Percentiles rank a stretch among this genome's conserved stretches.
Evolutionary conservation across 1,284 basidiomycete genomes (phyloP).

Genomic region (Puccinia novopanici): DNA sequence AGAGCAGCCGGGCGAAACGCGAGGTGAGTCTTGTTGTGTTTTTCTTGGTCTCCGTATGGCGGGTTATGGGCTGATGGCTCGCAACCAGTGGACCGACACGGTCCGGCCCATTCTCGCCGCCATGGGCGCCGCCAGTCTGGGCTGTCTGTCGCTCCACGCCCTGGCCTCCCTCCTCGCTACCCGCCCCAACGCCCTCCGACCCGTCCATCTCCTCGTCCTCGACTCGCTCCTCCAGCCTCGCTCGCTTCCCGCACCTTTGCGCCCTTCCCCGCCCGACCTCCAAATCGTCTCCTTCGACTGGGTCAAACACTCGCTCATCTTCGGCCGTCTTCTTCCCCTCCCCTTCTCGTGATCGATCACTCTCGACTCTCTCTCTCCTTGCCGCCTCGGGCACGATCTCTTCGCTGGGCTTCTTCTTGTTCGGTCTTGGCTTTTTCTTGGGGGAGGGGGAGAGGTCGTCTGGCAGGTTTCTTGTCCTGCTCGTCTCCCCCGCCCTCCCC

Average conservation of each 20-base stretch:
- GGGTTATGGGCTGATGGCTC: neutral
- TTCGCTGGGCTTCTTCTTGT: too few species aligned
- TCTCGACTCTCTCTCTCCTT: neutral
- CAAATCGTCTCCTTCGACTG: slow-evolving; percentile 65
- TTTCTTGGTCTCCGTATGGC: too few species aligned
- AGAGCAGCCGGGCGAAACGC: neutral
- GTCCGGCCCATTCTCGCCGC: slow-evolving; percentile 27
- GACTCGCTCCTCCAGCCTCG: slow-evolving; percentile 62
- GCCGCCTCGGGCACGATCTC: too few species aligned
- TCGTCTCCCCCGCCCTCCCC: too few species aligned
- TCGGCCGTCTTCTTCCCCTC: slow-evolving; percentile 60
- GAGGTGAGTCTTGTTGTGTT: too few species aligned
- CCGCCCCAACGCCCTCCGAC: slow-evolving; percentile 55
- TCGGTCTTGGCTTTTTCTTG: too few species aligned
- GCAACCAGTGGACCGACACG: slow-evolving; percentile 22
- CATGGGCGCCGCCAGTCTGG: neutral
- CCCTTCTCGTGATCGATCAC: neutral
- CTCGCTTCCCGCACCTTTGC: slow-evolving; percentile 59
- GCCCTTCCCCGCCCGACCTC: slow-evolving; percentile 2
- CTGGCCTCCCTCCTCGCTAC: slow-evolving; percentile 59
- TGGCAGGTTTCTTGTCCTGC: too few species aligned
- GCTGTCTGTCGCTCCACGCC: neutral
- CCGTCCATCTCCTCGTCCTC: slow-evolving; percentile 66
- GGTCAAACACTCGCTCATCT: slow-evolving; percentile 78
- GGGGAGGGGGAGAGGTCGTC: too few species aligned